Conservation (phyloP, 116 monocot species). For the Papilionanthe hybrid region DNA sequence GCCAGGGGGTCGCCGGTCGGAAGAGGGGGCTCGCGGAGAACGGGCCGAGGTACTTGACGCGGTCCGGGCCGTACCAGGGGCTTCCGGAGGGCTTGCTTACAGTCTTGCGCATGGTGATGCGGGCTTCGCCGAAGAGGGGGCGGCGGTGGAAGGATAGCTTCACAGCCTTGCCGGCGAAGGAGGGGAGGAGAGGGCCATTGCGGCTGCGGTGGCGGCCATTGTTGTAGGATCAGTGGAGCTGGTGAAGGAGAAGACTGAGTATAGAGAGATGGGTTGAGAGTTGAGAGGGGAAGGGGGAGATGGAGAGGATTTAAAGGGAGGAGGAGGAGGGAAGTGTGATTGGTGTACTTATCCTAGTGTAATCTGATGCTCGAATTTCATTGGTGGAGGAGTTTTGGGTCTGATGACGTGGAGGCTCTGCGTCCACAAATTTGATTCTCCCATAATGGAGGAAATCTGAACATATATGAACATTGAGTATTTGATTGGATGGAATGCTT, state of each 20-base stretch:
- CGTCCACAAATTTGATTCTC: neutral
- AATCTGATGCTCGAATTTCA: slow-evolving; percentile 3
- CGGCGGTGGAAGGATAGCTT: slow-evolving; percentile 7
- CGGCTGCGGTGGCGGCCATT: slow-evolving; percentile 9
- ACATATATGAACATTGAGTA: neutral
- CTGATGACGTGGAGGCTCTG: neutral
- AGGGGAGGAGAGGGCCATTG: slow-evolving; percentile 29
- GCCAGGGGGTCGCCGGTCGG: slow-evolving; percentile 46
- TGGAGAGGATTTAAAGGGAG: neutral
- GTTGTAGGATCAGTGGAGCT: neutral
- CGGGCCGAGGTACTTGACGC: slow-evolving; percentile 57
- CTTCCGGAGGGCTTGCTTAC: slow-evolving; percentile 31
- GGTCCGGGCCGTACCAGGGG: slow-evolving; percentile 63
- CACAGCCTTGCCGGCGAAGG: slow-evolving; percentile 19
- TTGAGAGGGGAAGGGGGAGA: neutral
- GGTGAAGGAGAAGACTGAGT: neutral
- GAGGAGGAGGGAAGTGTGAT: neutral
- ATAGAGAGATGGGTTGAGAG: neutral
- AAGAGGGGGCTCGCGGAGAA: slow-evolving; percentile 42
- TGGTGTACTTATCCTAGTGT: neutral
- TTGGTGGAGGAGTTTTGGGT: neutral
- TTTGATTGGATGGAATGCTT: neutral
- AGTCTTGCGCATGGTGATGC: slow-evolving; percentile 27
- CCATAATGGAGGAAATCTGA: too few relatives aligned
- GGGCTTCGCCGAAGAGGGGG: slow-evolving; percentile 17